Evolutionary conservation across 352 stramenopile genomes (phyloP), one percentile per base, ranked within the genome.

Genomic region (Phytophthora niederhauseri): DNA sequence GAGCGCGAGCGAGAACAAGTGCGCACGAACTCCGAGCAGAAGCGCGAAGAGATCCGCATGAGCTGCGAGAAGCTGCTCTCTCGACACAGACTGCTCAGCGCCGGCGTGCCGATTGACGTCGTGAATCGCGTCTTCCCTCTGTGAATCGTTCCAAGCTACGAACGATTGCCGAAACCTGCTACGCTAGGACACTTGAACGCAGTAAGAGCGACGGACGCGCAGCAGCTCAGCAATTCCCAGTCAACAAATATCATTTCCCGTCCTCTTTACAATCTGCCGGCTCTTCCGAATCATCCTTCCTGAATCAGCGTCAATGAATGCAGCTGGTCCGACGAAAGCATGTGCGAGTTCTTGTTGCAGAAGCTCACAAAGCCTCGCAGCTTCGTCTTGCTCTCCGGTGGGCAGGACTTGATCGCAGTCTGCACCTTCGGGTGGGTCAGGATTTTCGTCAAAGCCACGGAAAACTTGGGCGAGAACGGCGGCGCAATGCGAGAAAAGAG

Each of bases 371-470:
- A 96, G 20, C 65, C 77, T 30, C 70, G 73, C 51, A 96, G 64
- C 71, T 94, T 93, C n/a, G 75, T 52, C 62, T 92, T 94, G 66
- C 75, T 93, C 57, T 96, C 89, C 0, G 71, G 58, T 24, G 89
- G 87, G 60, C 89, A 95, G 30, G 85, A 89, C 54, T 90, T 94
- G 53, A 95, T 81, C 1, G 89, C 89, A 30, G 85, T 94, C 49
- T 93, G 82, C 36, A 96, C 87, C 59, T 96, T 96, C 3, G 89
- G 87, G 56, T 96, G 89, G 17, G 84, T 90, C 60, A 96, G 53
- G 43, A 96, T 92, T 63, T 82, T 87, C 4, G 82, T 79, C 61
- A 93, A 72, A 8, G 79, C 89, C 12, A 80, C 67, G 14, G 90
- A 77, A 51, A 96, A 95, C 66, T 91, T 90, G 22, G 74, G 66